Base-by-base conservation (phyloP, 73 alveolate species). In the Paramecium octaurelia region DNA sequence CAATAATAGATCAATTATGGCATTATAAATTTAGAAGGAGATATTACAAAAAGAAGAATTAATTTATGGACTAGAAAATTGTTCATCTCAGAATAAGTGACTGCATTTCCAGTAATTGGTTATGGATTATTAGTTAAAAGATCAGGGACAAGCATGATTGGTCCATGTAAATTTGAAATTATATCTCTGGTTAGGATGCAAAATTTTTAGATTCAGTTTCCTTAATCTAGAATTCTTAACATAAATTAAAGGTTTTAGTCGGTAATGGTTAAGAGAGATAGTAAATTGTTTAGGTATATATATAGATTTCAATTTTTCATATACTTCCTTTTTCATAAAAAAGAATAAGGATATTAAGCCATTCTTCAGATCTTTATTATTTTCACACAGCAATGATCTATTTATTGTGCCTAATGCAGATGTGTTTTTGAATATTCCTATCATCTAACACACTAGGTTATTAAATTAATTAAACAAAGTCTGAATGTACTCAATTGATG, bases 251-350 rank as follows among this genome's bases (percentile, higher is more conserved):
- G 73, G 21, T 87, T 54, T 42, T 64, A 64, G 46, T 64, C 2
- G 93, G 93, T 1, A 77, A 87, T 58, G 93, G 64, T 24, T 88
- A 87, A 23, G 68, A 87, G 93, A 87, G 34, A 14, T 18, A 6
- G 70, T 87, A 8, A 87, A 87, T 87, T 73, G 88, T 64, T 50
- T 87, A n/a, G n/a, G n/a, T n/a, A n/a, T n/a, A n/a, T n/a, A n/a
- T n/a, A n/a, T n/a, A n/a, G n/a, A n/a, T n/a, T n/a, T n/a, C n/a
- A n/a, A n/a, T n/a, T n/a, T n/a, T n/a, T n/a, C n/a, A n/a, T n/a
- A n/a, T 6, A 29, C 64, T 59, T 88, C 93, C 11, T 71, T 87
- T 21, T 87, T 40, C 59, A 88, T 71, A 38, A 24, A 70, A 20
- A 27, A 57, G 16, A 58, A 87, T 64, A 31, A 29, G 18, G 93